Evolutionary conservation across 1,284 basidiomycete genomes (phyloP).

Genomic region (Ceratobasidium sp.): DNA sequence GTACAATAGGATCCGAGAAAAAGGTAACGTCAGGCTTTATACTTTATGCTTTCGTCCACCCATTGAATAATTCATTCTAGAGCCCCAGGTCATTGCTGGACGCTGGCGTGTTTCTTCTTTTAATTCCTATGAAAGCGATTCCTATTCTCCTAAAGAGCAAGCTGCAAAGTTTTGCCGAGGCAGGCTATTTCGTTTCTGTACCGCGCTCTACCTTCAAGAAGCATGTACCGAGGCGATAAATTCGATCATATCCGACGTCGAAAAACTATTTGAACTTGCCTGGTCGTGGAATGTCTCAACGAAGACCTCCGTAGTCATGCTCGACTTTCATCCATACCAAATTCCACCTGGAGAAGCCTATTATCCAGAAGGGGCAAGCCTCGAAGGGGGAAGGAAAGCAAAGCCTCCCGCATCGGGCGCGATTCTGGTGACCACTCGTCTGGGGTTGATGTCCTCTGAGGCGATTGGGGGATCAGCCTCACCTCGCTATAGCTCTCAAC

Average conservation of each 20-base stretch:
- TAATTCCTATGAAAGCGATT: background rate
- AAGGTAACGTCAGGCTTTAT: slow-evolving; percentile 4
- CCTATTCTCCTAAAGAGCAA: background rate
- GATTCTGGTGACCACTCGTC: slow-evolving; percentile 20
- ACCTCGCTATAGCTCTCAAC: background rate
- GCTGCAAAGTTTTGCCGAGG: background rate
- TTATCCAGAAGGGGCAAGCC: background rate
- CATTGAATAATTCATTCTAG: background rate
- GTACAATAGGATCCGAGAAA: background rate
- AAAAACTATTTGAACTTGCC: slow-evolving; percentile 4
- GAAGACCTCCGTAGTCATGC: slow-evolving; percentile 17
- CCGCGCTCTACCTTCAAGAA: background rate
- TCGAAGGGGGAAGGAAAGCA: slow-evolving; percentile 5
- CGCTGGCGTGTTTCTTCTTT: slow-evolving; percentile 31
- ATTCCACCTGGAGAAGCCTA: background rate
- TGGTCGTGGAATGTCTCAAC: slow-evolving; percentile 5
- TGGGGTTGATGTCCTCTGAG: slow-evolving; percentile 14
- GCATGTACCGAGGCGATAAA: background rate
- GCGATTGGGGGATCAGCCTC: background rate
- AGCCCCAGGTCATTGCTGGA: slow-evolving; percentile 25
- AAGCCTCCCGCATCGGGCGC: background rate
- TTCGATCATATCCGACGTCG: background rate
- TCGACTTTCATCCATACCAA: slow-evolving; percentile 18
- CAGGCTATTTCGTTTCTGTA: background rate
- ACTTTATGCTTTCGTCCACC: too few species aligned